phyloP scores from a whole-genome alignment of 192 early-diverging fungal species.

The Coemansia sp. region DNA sequence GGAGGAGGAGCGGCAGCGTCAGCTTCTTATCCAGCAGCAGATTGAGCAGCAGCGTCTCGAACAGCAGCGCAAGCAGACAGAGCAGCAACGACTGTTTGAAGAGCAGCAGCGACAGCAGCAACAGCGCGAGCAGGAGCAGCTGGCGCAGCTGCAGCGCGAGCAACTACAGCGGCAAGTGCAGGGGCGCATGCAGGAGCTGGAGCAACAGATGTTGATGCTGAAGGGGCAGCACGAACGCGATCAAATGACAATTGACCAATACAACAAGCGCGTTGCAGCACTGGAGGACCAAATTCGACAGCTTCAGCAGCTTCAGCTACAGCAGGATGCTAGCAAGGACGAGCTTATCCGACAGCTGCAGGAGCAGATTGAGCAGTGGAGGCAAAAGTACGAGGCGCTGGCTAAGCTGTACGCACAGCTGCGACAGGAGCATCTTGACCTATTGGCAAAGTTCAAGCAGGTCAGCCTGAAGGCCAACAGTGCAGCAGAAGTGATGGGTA shows the following conservation, averaged over 20 bases:
- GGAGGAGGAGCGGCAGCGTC: slow-evolving; percentile 57
- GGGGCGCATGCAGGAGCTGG: slow-evolving; percentile 74
- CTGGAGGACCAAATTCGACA: slow-evolving; percentile 82
- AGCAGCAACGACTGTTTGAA: slow-evolving; percentile 72
- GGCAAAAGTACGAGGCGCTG: slow-evolving; percentile 95
- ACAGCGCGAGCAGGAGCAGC: slow-evolving; percentile 69
- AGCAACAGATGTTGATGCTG: slow-evolving; percentile 76
- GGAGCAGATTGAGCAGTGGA: slow-evolving; percentile 94
- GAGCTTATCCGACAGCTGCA: slow-evolving; percentile 81
- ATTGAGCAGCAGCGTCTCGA: slow-evolving; percentile 62
- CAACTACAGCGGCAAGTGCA: slow-evolving; percentile 82
- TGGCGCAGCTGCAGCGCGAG: slow-evolving; percentile 72
- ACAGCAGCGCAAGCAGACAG: slow-evolving; percentile 62
- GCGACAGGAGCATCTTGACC: slow-evolving; percentile 91
- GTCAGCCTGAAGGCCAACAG: slow-evolving; percentile 77
- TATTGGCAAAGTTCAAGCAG: slow-evolving; percentile 88
- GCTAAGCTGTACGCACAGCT: slow-evolving; percentile 98
- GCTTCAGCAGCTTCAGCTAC: slow-evolving; percentile 65
- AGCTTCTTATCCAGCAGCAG: slow-evolving; percentile 49
- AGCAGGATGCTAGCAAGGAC: slow-evolving; percentile 79
- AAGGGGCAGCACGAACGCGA: slow-evolving; percentile 80
- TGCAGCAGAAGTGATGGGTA: slow-evolving; percentile 80
- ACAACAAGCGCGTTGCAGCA: slow-evolving; percentile 77
- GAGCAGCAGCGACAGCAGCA: slow-evolving; percentile 74
- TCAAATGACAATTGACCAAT: slow-evolving; percentile 81